Conservation (phyloP, 139 green algal species). For the Yamagishiella unicocca region DNA sequence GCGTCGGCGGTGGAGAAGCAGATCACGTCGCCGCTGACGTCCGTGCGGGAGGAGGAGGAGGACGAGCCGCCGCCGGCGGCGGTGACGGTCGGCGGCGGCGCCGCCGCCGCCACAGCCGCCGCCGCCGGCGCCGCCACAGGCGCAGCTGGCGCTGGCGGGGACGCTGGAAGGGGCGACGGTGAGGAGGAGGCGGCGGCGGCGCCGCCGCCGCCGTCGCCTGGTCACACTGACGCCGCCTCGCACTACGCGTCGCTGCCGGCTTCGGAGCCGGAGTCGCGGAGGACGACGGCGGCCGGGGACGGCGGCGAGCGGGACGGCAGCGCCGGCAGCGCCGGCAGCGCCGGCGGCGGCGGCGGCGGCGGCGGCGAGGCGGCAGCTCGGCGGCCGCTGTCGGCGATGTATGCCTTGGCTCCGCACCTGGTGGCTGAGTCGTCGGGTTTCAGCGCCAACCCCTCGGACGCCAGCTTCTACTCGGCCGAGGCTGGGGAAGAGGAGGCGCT, state of each 20-base stretch:
- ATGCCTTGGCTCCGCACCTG: background rate
- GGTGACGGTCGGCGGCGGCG: background rate
- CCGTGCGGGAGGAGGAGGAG: background rate
- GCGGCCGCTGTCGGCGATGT: background rate
- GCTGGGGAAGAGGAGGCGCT: background rate
- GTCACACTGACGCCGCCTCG: background rate
- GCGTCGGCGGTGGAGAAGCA: background rate
- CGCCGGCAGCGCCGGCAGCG: background rate
- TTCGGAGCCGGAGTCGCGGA: background rate
- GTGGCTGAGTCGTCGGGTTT: background rate
- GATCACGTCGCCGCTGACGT: background rate
- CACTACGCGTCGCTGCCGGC: background rate
- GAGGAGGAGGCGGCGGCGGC: background rate
- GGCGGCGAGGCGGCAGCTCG: background rate
- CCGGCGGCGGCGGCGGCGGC: background rate
- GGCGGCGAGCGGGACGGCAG: background rate
- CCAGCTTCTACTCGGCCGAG: conserved; percentile 30
- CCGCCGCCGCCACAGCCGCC: background rate
- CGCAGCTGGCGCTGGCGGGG: background rate
- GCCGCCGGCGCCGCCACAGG: background rate
- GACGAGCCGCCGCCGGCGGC: background rate
- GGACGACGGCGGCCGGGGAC: background rate
- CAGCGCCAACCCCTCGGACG: conserved; percentile 1
- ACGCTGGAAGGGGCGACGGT: background rate
- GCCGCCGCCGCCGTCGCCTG: background rate